Percentiles rank a stretch among this genome's conserved stretches.
Evolutionary conservation across 192 early-diverging fungal species (phyloP).

Genomic region (Chytriomyces hyalinus): DNA sequence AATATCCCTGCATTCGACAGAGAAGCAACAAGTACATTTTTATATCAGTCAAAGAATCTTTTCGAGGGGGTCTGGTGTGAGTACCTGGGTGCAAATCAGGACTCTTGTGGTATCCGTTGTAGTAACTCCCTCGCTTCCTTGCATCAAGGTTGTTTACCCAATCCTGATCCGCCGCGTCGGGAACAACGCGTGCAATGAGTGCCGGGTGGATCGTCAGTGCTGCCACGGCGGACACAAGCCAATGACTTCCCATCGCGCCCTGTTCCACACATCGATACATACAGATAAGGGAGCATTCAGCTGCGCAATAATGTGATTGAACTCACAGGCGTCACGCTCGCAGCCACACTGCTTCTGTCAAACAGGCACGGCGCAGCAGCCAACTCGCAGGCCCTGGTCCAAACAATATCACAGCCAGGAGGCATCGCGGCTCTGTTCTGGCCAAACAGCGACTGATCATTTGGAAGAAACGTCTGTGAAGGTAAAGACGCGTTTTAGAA

Average conservation of each 20-base stretch:
- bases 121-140: conserved; percentile 30
- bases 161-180: conserved; percentile 36
- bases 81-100: conserved; percentile 43
- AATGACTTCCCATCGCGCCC: conserved; percentile 30
- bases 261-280: conserved; percentile 1
- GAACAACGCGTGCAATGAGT: conserved; percentile 30
- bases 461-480: conserved; percentile 19
- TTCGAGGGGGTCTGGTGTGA: neutral
- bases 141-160: conserved; percentile 33
- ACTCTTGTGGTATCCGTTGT: conserved; percentile 41
- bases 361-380: conserved; percentile 31
- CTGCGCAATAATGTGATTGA: neutral
- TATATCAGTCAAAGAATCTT: neutral
- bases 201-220: conserved; percentile 36
- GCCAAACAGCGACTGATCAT: conserved; percentile 18
- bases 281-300: neutral
- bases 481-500: neutral
- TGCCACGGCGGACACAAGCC: conserved; percentile 39
- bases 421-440: neutral
- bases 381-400: conserved; percentile 38
- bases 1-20: conserved; percentile 44
- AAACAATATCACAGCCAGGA: conserved; percentile 22
- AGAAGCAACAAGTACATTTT: neutral
- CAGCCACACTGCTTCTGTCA: neutral
- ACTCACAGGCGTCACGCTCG: conserved; percentile 22